Percentiles rank a stretch among this genome's conserved stretches.
phyloP scores from a whole-genome alignment of 1,284 basidiomycete species.

The Trichosporon coremiiforme region DNA sequence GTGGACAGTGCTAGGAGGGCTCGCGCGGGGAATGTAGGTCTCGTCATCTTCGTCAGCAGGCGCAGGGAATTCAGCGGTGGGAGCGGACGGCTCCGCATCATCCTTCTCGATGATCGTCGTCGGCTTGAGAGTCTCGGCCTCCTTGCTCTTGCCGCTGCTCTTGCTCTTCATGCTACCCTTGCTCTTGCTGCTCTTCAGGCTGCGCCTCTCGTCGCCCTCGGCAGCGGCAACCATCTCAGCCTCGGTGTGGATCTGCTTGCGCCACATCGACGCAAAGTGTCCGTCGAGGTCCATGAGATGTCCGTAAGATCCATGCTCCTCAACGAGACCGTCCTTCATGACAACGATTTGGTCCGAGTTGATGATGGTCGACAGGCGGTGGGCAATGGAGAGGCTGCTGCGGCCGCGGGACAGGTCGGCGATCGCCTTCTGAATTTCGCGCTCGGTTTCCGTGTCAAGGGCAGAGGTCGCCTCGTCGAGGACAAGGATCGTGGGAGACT shows the following conservation, averaged over 20 bases:
- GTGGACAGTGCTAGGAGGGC: constrained; percentile 27
- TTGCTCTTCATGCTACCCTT: constrained; percentile 2
- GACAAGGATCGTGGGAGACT: constrained; percentile 88
- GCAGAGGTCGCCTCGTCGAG: constrained; percentile 99
- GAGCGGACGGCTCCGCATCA: not conserved
- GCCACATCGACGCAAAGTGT: constrained; percentile 53
- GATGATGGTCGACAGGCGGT: constrained; percentile 57
- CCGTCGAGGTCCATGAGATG: constrained; percentile 67
- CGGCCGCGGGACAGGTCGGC: constrained; percentile 68
- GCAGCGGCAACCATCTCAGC: constrained; percentile 46
- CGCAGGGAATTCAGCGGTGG: not conserved
- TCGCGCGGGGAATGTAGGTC: constrained; percentile 20
- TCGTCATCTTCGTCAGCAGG: constrained; percentile 10
- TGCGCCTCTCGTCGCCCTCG: constrained; percentile 3
- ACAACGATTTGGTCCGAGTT: constrained; percentile 81
- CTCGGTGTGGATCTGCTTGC: constrained; percentile 53
- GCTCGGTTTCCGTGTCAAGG: constrained; percentile 87
- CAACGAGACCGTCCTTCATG: constrained; percentile 76
- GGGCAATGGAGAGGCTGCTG: constrained; percentile 95
- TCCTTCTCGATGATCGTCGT: constrained; percentile 10
- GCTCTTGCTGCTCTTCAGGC: constrained; percentile 21
- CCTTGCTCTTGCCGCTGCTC: constrained; percentile 11
- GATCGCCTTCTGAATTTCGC: constrained; percentile 52
- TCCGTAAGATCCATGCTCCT: constrained; percentile 85
- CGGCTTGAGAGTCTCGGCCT: not conserved